Evolutionary conservation across 2,329 filamentous ascomycete genomes (phyloP).

Genomic region (Beauveria sp.): DNA sequence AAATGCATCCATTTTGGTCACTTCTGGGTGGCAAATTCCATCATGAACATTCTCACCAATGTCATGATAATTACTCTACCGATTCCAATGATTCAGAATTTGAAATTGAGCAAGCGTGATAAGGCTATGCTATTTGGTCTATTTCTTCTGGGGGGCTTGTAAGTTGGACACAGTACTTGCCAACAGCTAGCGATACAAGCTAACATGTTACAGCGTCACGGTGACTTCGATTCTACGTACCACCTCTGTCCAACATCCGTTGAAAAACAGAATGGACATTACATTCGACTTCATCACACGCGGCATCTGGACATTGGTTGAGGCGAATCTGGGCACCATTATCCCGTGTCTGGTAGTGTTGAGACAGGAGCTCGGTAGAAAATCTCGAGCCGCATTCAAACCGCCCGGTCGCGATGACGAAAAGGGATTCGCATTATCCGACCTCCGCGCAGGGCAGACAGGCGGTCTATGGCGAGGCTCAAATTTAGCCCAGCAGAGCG

Average conservation of each 20-base stretch:
- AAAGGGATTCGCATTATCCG: not conserved
- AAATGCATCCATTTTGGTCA: constrained; percentile 34
- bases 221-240: constrained; percentile 30
- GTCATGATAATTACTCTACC: constrained; percentile 29
- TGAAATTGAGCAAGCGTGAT: constrained; percentile 24
- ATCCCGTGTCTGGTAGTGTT: constrained; percentile 28
- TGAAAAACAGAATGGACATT: constrained; percentile 24
- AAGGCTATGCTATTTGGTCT: constrained; percentile 29
- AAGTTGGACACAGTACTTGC: constrained; percentile 13
- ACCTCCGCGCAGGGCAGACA: not conserved
- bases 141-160: constrained; percentile 31
- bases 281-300: constrained; percentile 20
- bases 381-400: constrained; percentile 1
- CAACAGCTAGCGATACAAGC: not conserved
- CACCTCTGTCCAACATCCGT: constrained; percentile 25
- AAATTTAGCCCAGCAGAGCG: constrained; percentile 7
- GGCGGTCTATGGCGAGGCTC: constrained; percentile 5
- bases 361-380: constrained; percentile 15
- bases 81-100: constrained; percentile 25
- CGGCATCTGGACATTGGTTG: constrained; percentile 28
- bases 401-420: not conserved
- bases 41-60: constrained; percentile 31
- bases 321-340: constrained; percentile 30
- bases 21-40: constrained; percentile 39
- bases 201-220: constrained; percentile 18